phyloP scores from a whole-genome alignment of 129 eudicot species.

The Helianthus tuberosus region DNA sequence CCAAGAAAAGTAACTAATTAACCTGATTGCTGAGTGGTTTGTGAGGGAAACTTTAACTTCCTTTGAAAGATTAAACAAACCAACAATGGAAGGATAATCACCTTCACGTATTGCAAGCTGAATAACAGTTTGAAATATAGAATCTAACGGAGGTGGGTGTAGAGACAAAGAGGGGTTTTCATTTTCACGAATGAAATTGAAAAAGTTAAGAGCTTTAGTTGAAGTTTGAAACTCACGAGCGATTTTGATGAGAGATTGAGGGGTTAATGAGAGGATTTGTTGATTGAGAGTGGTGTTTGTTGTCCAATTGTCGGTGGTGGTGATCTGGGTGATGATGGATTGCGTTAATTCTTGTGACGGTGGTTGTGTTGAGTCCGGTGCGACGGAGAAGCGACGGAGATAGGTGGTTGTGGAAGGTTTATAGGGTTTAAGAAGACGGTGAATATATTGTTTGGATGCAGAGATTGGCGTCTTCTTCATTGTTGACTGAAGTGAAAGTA shows the following conservation, averaged over 20 bases:
- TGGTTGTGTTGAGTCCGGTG: constrained; percentile 22
- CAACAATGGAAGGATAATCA: constrained; percentile 7
- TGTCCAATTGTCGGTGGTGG: constrained; percentile 52
- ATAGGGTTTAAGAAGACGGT: constrained; percentile 39
- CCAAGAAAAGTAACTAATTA: constrained; percentile 45
- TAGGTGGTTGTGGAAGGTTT: constrained; percentile 32
- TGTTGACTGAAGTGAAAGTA: background rate
- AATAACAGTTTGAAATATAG: constrained; percentile 54
- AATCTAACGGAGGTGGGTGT: constrained; percentile 26
- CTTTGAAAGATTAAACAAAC: constrained; percentile 46
- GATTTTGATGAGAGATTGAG: constrained; percentile 47
- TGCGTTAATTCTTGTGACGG: constrained; percentile 25
- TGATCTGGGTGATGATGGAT: constrained; percentile 46
- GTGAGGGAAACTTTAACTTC: constrained; percentile 42
- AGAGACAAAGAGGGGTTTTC: constrained; percentile 24
- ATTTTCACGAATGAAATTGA: constrained; percentile 43
- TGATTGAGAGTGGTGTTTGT: constrained; percentile 32
- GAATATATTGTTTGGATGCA: constrained; percentile 27
- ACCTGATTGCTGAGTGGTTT: constrained; percentile 41
- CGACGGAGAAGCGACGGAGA: constrained; percentile 45
- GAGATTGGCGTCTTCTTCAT: constrained; percentile 28
- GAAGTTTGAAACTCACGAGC: constrained; percentile 55
- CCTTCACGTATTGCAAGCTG: constrained; percentile 56
- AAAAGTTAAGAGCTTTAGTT: constrained; percentile 56
- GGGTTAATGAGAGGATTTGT: constrained; percentile 44